Evolutionary conservation across 345 rosid genomes (phyloP), one percentile per base, ranked within the genome.

Genomic region (Lumnitzera littorea): DNA sequence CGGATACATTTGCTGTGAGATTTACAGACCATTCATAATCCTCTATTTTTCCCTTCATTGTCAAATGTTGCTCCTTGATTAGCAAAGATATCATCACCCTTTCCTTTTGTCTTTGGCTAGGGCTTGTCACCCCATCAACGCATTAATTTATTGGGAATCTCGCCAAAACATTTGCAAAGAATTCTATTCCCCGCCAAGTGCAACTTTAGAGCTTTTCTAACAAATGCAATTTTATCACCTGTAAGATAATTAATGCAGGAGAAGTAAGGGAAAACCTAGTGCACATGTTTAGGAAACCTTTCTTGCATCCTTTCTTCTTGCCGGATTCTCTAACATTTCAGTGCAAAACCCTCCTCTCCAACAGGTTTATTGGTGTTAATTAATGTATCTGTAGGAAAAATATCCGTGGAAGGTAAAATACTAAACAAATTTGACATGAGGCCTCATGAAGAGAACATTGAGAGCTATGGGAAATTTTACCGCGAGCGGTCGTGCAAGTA

Each of bases 401-500:
- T 65, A 31, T 46, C 80, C 13, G 79, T 76, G 17, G 98, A 89
- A 74, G 98, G 98, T 49, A 91, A 81, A 74, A 85, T 89, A 57
- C 68, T 73, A 48, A 77, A 86, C 76, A 89, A 89, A 63, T 89
- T 91, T 71, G 95, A 91, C 70, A 82, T 89, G 90, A 87, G 86
- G 73, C 98, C 89, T 36, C 84, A 84, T 65, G 69, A 70, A 46
- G 92, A 82, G 60, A 85, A 78, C 73, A 80, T 87, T 0, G 98
- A 87, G 70, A 78, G 75, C 69, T 87, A 91, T 58, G 84, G 92
- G 50, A 85, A 81, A 73, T 79, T 89, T 15, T 89, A 90, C 46
- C 95, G 95, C 29, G 96, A 89, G 65, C 74, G 96, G 60, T 78
- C 95, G 53, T 82, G 62, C 67, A 87, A 87, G 64, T 84, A 62